These are phyloP conservation scores for Candida michaelii DNA, from an alignment of 805 yeast genomes.

Conservation along the genomic window DNA sequence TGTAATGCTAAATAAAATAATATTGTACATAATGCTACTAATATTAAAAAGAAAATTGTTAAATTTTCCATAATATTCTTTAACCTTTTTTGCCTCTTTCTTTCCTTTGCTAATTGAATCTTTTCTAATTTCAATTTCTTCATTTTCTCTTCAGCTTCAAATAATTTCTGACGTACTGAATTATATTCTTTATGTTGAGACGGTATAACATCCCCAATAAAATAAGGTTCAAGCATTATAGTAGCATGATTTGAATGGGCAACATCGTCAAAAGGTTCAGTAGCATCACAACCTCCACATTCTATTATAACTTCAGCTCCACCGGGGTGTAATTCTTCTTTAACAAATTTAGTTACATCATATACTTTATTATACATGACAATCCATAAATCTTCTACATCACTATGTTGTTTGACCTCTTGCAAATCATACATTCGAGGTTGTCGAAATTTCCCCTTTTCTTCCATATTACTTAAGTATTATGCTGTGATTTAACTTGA, in stretches of 20 bases:
- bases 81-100: slow-evolving; percentile 7
- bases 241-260: slow-evolving; percentile 38
- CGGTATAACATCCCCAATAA: slow-evolving; percentile 26
- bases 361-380: slow-evolving; percentile 78
- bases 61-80: slow-evolving; percentile 10
- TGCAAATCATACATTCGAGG: slow-evolving; percentile 6
- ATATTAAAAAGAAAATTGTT: slow-evolving; percentile 12
- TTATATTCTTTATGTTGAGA: slow-evolving; percentile 18
- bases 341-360: slow-evolving; percentile 66
- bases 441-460: background rate
- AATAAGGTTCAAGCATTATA: slow-evolving; percentile 29
- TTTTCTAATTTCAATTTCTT: slow-evolving; percentile 7
- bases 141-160: slow-evolving; percentile 13
- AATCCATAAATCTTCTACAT: slow-evolving; percentile 83
- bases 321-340: slow-evolving; percentile 70
- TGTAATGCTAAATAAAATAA: slow-evolving; percentile 13
- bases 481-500: background rate
- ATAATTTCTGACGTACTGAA: slow-evolving; percentile 11
- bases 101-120: slow-evolving; percentile 9
- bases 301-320: slow-evolving; percentile 70
- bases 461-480: background rate
- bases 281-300: slow-evolving; percentile 78
- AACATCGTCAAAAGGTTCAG: slow-evolving; percentile 60
- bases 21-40: slow-evolving; percentile 12
- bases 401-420: slow-evolving; percentile 55